Evolutionary conservation across 2,329 filamentous ascomycete genomes (phyloP).

Genomic region (Exophiala bonariae): DNA sequence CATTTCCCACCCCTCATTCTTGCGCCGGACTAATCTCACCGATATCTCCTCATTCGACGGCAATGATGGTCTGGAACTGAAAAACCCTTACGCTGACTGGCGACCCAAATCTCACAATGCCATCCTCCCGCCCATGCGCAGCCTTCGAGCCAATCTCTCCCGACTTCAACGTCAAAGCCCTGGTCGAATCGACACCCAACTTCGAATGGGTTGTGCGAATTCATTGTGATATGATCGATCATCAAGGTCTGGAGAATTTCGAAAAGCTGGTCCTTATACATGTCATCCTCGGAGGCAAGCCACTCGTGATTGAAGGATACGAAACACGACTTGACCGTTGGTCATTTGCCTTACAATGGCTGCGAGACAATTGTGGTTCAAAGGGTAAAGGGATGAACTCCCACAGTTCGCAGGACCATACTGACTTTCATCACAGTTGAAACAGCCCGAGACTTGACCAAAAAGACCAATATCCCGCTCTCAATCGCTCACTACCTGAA

Average conservation of each 20-base stretch:
- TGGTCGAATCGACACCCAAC: slow-evolving; percentile 78
- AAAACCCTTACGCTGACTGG: too few relatives aligned
- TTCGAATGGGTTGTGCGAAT: slow-evolving; percentile 86
- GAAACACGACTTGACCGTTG: slow-evolving; percentile 70
- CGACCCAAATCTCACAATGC: slow-evolving; percentile 73
- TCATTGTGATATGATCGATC: slow-evolving; percentile 73
- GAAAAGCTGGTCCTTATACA: slow-evolving; percentile 82
- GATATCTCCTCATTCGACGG: too few relatives aligned
- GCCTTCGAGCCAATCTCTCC: slow-evolving; percentile 91
- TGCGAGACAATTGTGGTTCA: slow-evolving; percentile 74
- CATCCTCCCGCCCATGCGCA: slow-evolving; percentile 74
- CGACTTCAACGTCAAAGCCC: slow-evolving; percentile 71
- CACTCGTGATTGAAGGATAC: slow-evolving; percentile 89
- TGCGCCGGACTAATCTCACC: too few relatives aligned
- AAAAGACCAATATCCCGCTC: slow-evolving; percentile 74
- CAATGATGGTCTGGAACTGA: too few relatives aligned
- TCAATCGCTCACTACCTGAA: slow-evolving; percentile 88
- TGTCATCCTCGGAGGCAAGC: slow-evolving; percentile 81
- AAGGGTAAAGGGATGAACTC: slow-evolving; percentile 60
- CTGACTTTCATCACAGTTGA: slow-evolving; percentile 60
- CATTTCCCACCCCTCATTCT: too few relatives aligned
- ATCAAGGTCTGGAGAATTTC: slow-evolving; percentile 74
- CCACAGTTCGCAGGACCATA: slow-evolving; percentile 7
- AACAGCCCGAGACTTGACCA: slow-evolving; percentile 76
- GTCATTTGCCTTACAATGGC: slow-evolving; percentile 79